Evolutionary conservation across 2,329 filamentous ascomycete species (phyloP), one percentile per base, ranked within the genome.

Genomic region (Cladosporium colombiae): DNA sequence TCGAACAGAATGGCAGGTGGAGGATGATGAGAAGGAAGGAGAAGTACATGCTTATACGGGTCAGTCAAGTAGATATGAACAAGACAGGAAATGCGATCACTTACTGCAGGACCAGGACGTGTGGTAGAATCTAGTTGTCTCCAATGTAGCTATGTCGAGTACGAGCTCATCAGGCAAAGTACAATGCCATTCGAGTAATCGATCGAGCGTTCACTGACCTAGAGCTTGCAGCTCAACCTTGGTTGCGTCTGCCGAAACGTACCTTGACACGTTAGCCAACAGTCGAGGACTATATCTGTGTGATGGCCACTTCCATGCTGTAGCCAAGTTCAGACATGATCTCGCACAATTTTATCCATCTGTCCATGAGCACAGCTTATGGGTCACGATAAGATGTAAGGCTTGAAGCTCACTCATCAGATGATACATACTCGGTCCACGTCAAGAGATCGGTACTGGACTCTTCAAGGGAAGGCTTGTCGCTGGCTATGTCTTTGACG

Each of bases 1-100:
- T 57, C 10, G 53, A 57, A 10, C 53, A 57, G 53, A 57, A 57
- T 31, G 53, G 53, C 11, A 31, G 53, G 31, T 57, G 53, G 4
- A 57, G 31, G n/a, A 31, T 57, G 18, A 57, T 57, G 0, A 57
- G 21, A 1, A 33, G 31, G 4, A 57, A 13, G n/a, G 53, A 31
- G 33, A 14, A 57, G 31, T 57, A 57, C 53, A 57, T 57, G 31
- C 52, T 56, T 16, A 14, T 44, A 21, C 40, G 0, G 3, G 18
- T 44, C 18, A 44, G 40, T 44, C 18, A 21, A 10, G 18, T 21
- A 44, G 5, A 21, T 44, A 0, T 21, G 0, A 21, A 21, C 2
- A 7, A 33, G 18, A 56, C 29, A 3, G n/a, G 1, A 18, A 16
- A 4, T 44, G 18, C 6, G 40, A 2, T 14, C 8, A 33, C 52